Conservation (phyloP, 306 rosid species). For the Ormosia emarginata region DNA sequence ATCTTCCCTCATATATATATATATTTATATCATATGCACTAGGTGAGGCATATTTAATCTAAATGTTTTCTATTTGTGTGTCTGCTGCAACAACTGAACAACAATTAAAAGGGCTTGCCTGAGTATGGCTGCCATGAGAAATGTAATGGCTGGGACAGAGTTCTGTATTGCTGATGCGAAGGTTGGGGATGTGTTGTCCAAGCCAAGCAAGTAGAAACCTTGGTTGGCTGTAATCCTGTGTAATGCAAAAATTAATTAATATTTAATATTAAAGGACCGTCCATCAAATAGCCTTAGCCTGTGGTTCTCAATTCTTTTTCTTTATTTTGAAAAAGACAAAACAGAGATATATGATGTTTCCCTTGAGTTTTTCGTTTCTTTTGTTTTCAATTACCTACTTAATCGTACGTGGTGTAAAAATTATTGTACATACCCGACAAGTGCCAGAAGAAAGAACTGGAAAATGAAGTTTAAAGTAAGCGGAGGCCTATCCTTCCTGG, state of each 20-base stretch:
- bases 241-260: neutral
- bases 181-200: constrained; percentile 96
- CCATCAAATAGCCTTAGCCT: neutral
- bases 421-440: constrained; percentile 62
- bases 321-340: neutral
- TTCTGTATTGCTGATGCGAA: constrained; percentile 96
- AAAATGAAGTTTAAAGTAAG: constrained; percentile 60
- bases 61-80: neutral
- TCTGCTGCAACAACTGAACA: neutral
- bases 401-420: neutral
- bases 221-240: constrained; percentile 93
- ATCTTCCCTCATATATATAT: no score
- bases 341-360: neutral
- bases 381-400: neutral
- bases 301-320: neutral
- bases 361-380: neutral
- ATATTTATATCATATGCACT: no score
- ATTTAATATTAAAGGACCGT: neutral
- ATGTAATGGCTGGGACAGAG: constrained; percentile 97
- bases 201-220: constrained; percentile 94
- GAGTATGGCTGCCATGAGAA: constrained; percentile 89
- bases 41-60: neutral
- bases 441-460: constrained; percentile 88
- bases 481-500: constrained; percentile 93
- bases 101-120: constrained; percentile 36